Conservation (phyloP, 2,329 filamentous ascomycete genomes). For the Arthrobotrys musiformis region DNA sequence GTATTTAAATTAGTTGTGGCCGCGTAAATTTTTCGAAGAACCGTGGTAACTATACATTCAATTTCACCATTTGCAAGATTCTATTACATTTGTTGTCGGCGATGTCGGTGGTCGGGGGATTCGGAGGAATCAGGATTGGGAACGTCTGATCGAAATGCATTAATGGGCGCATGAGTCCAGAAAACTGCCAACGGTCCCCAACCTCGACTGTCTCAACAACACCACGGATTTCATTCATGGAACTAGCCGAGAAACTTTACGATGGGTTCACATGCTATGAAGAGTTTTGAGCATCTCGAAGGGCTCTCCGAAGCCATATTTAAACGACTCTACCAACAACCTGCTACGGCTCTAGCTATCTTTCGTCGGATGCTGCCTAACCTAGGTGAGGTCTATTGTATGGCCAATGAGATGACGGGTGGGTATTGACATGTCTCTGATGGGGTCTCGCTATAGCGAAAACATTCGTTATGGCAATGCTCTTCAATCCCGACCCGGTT, state of each 20-base stretch:
- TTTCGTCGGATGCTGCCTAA: constrained; percentile 97
- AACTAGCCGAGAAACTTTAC: background rate
- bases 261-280: constrained; percentile 41
- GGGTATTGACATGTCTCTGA: constrained; percentile 1
- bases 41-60: no score
- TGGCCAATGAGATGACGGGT: background rate
- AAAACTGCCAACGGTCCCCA: background rate
- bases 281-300: constrained; percentile 83
- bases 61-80: no score
- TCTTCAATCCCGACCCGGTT: constrained; percentile 87
- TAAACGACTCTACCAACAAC: constrained; percentile 91
- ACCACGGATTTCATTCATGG: background rate
- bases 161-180: background rate
- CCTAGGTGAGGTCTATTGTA: constrained; percentile 70
- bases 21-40: no score
- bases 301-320: constrained; percentile 89
- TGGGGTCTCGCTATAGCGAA: constrained; percentile 71
- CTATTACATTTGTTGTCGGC: no score
- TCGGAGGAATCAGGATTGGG: background rate
- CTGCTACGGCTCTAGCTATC: constrained; percentile 92
- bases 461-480: constrained; percentile 91
- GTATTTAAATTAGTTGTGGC: no score
- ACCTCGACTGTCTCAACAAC: background rate
- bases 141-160: background rate
- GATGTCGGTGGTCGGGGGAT: constrained; percentile 1